Percentiles rank a stretch among this genome's conserved stretches.
Evolutionary conservation across 495 filamentous ascomycete genomes (phyloP).

Genomic region (Penicillium soppii): DNA sequence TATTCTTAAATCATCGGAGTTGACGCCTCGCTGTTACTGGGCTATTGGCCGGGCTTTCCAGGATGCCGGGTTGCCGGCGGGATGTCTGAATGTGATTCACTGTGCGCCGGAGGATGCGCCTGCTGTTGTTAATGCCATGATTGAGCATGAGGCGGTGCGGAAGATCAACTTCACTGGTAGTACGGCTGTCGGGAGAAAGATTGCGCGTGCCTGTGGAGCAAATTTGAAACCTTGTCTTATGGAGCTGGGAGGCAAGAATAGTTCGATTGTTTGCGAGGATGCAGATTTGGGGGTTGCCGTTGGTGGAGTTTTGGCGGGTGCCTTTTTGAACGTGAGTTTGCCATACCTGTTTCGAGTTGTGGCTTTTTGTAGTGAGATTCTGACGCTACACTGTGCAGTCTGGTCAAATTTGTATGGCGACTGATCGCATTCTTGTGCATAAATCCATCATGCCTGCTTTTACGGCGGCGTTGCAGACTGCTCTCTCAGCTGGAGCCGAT

Average conservation of each 20-base stretch:
- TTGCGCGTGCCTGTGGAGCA: slow-evolving; percentile 51
- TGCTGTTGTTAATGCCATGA: slow-evolving; percentile 54
- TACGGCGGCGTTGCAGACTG: slow-evolving; percentile 37
- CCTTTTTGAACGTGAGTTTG: slow-evolving; percentile 47
- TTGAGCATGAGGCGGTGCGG: slow-evolving; percentile 55
- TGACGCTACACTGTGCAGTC: slow-evolving; percentile 35
- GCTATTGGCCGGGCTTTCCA: slow-evolving; percentile 64
- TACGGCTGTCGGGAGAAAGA: slow-evolving; percentile 55
- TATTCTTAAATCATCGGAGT: slow-evolving; percentile 73
- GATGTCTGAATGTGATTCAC: slow-evolving; percentile 54
- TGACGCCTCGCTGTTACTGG: slow-evolving; percentile 71
- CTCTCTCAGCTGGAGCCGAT: slow-evolving; percentile 46
- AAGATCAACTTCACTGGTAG: slow-evolving; percentile 65
- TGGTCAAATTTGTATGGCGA: slow-evolving; percentile 90
- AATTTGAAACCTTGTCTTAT: slow-evolving; percentile 60
- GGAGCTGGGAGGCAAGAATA: slow-evolving; percentile 63
- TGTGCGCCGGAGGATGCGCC: slow-evolving; percentile 53
- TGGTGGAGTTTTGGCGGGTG: slow-evolving; percentile 45
- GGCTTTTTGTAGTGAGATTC: too few relatives aligned
- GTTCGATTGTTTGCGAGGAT: slow-evolving; percentile 57
- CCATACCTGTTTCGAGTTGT: too few relatives aligned
- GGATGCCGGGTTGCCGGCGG: slow-evolving; percentile 67
- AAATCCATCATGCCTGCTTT: slow-evolving; percentile 63
- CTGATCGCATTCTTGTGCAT: slow-evolving; percentile 82
- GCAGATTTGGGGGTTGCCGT: slow-evolving; percentile 55